These are phyloP conservation scores for Chaetomium fimeti DNA, from an alignment of 495 filamentous ascomycete genomes.

Conservation along the genomic window DNA sequence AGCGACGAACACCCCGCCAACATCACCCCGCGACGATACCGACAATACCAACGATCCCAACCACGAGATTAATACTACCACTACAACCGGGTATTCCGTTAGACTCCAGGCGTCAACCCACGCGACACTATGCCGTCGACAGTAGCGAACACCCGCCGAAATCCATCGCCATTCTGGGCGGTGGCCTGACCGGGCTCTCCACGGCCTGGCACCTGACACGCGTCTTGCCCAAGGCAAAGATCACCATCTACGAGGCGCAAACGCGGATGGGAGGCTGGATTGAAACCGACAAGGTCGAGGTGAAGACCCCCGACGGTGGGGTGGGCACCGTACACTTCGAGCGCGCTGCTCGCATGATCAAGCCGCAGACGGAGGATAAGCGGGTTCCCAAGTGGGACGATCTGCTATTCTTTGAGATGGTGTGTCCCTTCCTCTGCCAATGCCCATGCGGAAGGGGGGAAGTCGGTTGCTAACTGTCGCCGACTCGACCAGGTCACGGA, in stretches of 20 bases:
- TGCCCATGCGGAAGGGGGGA: too few relatives aligned
- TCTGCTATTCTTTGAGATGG: slow-evolving; percentile 46
- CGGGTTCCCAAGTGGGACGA: slow-evolving; percentile 37
- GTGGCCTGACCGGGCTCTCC: slow-evolving; percentile 86
- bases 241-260: slow-evolving; percentile 78
- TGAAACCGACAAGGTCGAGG: slow-evolving; percentile 61
- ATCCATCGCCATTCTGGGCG: slow-evolving; percentile 74
- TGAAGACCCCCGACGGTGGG: slow-evolving; percentile 46
- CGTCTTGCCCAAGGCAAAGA: slow-evolving; percentile 51
- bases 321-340: slow-evolving; percentile 69
- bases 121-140: slow-evolving; percentile 13
- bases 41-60: background rate
- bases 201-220: slow-evolving; percentile 71
- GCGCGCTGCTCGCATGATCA: slow-evolving; percentile 77
- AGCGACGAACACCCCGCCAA: background rate
- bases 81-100: background rate
- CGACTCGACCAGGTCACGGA: slow-evolving; percentile 55
- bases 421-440: slow-evolving; percentile 28
- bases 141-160: background rate
- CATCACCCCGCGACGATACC: background rate
- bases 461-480: slow-evolving; percentile 5
- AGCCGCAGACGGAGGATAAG: slow-evolving; percentile 39
- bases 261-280: slow-evolving; percentile 81
- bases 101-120: background rate
- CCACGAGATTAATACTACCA: background rate